Evolutionary conservation across 306 rosid species (phyloP).

Genomic region (Trichosanthes cucumerina): DNA sequence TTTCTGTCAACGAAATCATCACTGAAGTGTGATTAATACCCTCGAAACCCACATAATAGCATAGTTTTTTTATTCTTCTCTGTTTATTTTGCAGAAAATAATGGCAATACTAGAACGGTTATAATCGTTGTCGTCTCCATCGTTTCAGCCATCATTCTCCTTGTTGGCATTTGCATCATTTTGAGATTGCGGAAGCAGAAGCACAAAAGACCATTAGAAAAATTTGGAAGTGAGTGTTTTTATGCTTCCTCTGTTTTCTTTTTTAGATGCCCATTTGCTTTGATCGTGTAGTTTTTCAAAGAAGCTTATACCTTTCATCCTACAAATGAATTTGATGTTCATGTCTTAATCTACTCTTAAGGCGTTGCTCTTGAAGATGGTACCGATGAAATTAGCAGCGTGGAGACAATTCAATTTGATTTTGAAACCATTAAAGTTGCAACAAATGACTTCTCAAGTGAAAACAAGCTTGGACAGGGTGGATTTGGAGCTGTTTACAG

Average conservation of each 20-base stretch:
- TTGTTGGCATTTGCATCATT: not conserved
- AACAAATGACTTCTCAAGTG: not conserved
- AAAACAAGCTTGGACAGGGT: not conserved
- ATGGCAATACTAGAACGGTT: not conserved
- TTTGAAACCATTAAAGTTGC: not conserved
- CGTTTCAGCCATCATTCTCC: not conserved
- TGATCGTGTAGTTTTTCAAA: not conserved
- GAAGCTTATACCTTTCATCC: not conserved
- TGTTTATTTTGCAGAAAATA: not conserved
- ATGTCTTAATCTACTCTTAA: not conserved
- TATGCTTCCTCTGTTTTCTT: not conserved
- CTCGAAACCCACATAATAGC: too few relatives aligned
- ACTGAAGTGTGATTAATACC: too few relatives aligned
- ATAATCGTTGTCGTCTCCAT: not conserved
- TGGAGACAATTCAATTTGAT: not conserved
- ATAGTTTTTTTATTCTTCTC: not conserved
- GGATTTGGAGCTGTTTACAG: not conserved
- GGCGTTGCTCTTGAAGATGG: not conserved
- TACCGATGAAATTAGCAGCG: not conserved
- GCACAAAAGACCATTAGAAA: not conserved
- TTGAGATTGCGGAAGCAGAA: not conserved
- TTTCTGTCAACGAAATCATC: too few relatives aligned
- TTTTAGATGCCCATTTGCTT: not conserved
- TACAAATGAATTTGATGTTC: not conserved
- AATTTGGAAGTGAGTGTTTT: not conserved